Evolutionary conservation across 139 green algal species (phyloP).

Genomic region (Micractinium sp.): DNA sequence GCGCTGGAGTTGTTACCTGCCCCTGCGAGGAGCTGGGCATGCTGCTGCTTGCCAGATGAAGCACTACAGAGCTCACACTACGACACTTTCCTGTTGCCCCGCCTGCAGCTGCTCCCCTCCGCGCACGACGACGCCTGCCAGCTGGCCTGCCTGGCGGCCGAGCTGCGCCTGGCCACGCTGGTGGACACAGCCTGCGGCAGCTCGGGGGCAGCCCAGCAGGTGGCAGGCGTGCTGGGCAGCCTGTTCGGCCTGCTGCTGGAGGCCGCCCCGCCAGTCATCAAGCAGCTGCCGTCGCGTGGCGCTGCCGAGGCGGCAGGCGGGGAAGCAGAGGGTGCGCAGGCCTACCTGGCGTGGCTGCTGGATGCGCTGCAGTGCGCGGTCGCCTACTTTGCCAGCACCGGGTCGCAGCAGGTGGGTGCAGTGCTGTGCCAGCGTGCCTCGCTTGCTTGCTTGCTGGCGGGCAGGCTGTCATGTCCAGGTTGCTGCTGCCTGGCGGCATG

Average conservation of each 20-base stretch:
- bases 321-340: neutral
- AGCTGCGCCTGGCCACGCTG: conserved; percentile 26
- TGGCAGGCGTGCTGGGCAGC: neutral
- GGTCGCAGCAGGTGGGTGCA: neutral
- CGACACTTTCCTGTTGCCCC: neutral
- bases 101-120: neutral
- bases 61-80: no score
- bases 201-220: neutral
- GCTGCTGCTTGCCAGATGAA: neutral
- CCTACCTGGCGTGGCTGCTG: conserved; percentile 25
- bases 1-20: neutral
- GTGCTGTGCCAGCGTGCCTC: neutral
- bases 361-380: conserved; percentile 21
- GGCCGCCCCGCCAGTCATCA: neutral
- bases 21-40: neutral
- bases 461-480: no score
- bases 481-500: neutral
- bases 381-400: conserved; percentile 10
- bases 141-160: conserved; percentile 21
- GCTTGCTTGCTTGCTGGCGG: neutral
- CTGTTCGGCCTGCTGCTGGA: neutral
- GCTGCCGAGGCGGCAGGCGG: neutral
- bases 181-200: neutral
- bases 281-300: neutral
- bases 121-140: conserved; percentile 4